These are phyloP conservation scores for Talaromyces funiculosus DNA, from an alignment of 2,329 filamentous ascomycete species.

Conservation along the genomic window DNA sequence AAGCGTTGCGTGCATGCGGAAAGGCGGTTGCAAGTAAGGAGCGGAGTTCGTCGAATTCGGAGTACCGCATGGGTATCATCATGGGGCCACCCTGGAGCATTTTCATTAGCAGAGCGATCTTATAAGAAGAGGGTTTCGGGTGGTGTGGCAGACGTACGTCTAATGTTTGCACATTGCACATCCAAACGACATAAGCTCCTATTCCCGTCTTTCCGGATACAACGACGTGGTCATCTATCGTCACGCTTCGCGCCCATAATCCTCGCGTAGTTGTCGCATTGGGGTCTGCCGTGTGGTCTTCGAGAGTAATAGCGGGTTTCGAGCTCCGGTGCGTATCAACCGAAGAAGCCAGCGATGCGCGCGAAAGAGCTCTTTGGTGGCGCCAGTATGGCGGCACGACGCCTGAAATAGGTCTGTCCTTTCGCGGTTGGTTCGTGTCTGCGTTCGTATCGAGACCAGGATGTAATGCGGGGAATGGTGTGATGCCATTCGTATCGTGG, in stretches of 20 bases:
- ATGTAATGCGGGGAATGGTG: not conserved
- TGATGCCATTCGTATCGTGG: not conserved
- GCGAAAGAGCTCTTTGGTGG: constrained; percentile 38
- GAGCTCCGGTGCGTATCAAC: constrained; percentile 25
- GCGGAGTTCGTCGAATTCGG: constrained; percentile 84
- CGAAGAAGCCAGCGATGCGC: constrained; percentile 34
- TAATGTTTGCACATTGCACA: constrained; percentile 79
- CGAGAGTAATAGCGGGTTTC: constrained; percentile 49
- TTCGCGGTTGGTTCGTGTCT: not conserved
- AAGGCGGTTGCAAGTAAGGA: constrained; percentile 70
- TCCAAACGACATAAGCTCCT: constrained; percentile 96
- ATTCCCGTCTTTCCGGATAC: constrained; percentile 55
- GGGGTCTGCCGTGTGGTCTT: constrained; percentile 58
- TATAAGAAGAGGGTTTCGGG: not conserved
- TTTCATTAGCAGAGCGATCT: constrained; percentile 16
- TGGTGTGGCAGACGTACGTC: constrained; percentile 67
- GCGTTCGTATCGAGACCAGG: not conserved
- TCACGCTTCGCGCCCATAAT: constrained; percentile 58
- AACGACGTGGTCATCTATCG: constrained; percentile 58
- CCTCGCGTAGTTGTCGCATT: constrained; percentile 51
- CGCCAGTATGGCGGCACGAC: constrained; percentile 44
- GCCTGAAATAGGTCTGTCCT: constrained; percentile 25
- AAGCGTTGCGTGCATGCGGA: constrained; percentile 73
- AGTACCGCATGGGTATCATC: constrained; percentile 65
- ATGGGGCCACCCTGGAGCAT: constrained; percentile 49